phyloP scores from a whole-genome alignment of 345 rosid species.

The Euphorbia lathyris region DNA sequence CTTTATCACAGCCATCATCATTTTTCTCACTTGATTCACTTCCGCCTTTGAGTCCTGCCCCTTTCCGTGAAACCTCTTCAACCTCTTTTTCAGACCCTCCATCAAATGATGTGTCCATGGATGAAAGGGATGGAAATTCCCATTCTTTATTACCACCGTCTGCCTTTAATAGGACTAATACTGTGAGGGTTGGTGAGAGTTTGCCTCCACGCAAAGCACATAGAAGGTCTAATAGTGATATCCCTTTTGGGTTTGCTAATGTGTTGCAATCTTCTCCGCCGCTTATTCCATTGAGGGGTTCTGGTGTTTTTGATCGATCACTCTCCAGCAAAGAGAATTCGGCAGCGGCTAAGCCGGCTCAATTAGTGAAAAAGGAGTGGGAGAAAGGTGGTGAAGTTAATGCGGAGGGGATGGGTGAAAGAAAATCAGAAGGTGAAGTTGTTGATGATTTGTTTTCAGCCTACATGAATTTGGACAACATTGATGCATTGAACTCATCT shows the following conservation, averaged over 20 bases:
- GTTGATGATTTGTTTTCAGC: constrained; percentile 93
- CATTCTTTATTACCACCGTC: constrained; percentile 66
- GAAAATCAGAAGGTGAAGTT: constrained; percentile 70
- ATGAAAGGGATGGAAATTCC: constrained; percentile 54
- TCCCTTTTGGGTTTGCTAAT: constrained; percentile 63
- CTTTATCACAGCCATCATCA: constrained; percentile 77
- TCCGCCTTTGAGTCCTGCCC: constrained; percentile 76
- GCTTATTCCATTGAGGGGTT: constrained; percentile 46
- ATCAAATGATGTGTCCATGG: constrained; percentile 57
- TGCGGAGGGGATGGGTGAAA: constrained; percentile 67
- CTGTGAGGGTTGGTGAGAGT: constrained; percentile 47
- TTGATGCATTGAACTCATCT: constrained; percentile 74
- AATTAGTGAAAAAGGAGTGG: constrained; percentile 54
- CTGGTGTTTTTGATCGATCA: constrained; percentile 46
- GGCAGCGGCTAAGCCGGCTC: constrained; percentile 39
- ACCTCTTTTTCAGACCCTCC: constrained; percentile 42
- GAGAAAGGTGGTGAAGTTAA: constrained; percentile 45
- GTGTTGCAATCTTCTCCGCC: constrained; percentile 58
- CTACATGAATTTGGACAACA: constrained; percentile 88
- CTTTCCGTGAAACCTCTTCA: constrained; percentile 49
- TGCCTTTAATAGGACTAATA: constrained; percentile 48
- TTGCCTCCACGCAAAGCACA: constrained; percentile 84
- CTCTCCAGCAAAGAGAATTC: constrained; percentile 44
- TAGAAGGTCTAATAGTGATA: constrained; percentile 83
- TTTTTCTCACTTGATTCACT: constrained; percentile 75